Evolutionary conservation across 495 filamentous ascomycete species (phyloP).

Genomic region (Sabuloglossum arenarium): DNA sequence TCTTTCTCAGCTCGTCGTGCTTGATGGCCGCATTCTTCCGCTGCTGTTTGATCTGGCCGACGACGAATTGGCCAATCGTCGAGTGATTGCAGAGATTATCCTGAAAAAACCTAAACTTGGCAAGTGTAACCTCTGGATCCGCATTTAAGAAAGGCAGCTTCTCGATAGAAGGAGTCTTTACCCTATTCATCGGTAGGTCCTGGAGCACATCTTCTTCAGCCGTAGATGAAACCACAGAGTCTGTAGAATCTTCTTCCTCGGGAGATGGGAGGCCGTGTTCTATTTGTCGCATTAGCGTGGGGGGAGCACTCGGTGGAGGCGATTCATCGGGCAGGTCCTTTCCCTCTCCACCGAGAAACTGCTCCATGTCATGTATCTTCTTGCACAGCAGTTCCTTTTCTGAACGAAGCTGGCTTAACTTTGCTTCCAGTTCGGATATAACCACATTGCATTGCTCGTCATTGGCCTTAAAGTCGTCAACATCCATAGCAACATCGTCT

Average conservation of each 20-base stretch:
- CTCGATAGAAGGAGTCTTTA: conserved; percentile 18
- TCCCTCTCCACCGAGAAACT: background rate
- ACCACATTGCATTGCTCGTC: background rate
- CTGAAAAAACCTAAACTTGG: conserved; percentile 26
- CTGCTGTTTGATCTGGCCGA: conserved; percentile 8
- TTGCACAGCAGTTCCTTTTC: background rate
- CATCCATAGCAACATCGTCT: background rate
- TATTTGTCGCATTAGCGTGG: background rate
- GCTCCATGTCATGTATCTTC: background rate
- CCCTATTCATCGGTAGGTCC: background rate
- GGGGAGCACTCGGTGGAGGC: background rate
- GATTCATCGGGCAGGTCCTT: background rate
- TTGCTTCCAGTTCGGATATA: background rate
- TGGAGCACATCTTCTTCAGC: background rate
- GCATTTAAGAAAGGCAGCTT: conserved; percentile 26
- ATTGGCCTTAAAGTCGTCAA: conserved; percentile 1
- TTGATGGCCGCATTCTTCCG: conserved; percentile 20
- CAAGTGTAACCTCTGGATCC: conserved; percentile 28
- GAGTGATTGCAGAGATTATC: conserved; percentile 21
- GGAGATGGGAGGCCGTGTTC: background rate
- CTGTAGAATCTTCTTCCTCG: background rate
- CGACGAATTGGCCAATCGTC: background rate
- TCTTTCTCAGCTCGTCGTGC: conserved; percentile 18
- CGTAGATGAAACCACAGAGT: background rate
- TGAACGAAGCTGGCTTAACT: background rate